These are phyloP conservation scores for Diplodia scrobiculata DNA, from an alignment of 2,329 filamentous ascomycete genomes.

Conservation along the genomic window DNA sequence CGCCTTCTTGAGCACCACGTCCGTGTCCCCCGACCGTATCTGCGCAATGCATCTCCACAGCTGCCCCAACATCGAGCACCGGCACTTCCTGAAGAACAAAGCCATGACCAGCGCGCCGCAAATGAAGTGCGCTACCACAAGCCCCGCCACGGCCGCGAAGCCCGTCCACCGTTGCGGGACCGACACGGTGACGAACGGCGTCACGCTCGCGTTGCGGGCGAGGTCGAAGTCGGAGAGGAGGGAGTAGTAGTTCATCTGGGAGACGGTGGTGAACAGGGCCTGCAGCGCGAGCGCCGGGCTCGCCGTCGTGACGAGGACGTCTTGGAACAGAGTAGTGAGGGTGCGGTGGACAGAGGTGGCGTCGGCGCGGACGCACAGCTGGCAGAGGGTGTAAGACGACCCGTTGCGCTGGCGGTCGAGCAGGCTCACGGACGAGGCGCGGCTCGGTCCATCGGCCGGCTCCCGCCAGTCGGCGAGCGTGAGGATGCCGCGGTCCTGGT, in stretches of 20 bases:
- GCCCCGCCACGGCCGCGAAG: slow-evolving; percentile 20
- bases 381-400: no score
- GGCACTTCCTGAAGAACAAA: not conserved
- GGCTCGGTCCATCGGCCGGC: no score
- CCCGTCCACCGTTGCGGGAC: slow-evolving; percentile 28
- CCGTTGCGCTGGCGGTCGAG: no score
- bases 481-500: no score
- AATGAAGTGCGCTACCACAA: slow-evolving; percentile 24
- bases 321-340: no score
- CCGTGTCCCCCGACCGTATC: not conserved
- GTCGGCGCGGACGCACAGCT: no score
- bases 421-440: no score
- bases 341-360: no score
- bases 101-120: not conserved
- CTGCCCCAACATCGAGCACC: not conserved
- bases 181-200: not conserved
- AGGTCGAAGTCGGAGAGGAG: slow-evolving; percentile 27
- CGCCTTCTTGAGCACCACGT: not conserved
- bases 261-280: no score
- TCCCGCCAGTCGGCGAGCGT: no score
- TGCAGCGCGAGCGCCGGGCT: no score
- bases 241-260: slow-evolving; percentile 24
- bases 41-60: not conserved
- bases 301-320: no score
- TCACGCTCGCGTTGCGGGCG: not conserved